These are phyloP conservation scores for Dipodascus geniculatus DNA, from an alignment of 805 yeast genomes.

Conservation along the genomic window DNA sequence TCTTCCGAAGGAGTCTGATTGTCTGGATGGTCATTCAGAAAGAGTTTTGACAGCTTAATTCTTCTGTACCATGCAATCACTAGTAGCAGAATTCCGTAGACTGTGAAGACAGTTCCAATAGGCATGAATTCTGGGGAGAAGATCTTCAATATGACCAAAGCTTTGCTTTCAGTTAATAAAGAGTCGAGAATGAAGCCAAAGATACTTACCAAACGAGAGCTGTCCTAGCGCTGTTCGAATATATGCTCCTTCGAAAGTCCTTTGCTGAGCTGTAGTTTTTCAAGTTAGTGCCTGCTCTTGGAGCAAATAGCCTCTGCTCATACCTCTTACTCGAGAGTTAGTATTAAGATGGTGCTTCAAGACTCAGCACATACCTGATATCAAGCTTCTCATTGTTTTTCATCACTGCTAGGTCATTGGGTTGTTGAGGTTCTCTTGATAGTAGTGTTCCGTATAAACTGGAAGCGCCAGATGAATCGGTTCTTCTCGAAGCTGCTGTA, in stretches of 20 bases:
- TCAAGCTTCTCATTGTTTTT: not conserved
- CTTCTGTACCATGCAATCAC: conserved; percentile 27
- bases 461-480: not conserved
- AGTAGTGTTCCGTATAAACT: not conserved
- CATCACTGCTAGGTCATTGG: not conserved
- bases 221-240: conserved; percentile 60
- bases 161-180: not conserved
- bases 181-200: not conserved
- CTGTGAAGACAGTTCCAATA: conserved; percentile 53
- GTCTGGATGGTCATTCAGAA: conserved; percentile 27
- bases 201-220: conserved; percentile 37
- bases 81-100: conserved; percentile 31
- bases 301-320: not conserved
- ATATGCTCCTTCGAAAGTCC: conserved; percentile 81
- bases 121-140: conserved; percentile 54
- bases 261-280: conserved; percentile 43
- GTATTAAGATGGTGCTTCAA: not conserved
- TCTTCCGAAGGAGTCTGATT: conserved; percentile 12
- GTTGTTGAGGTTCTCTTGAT: not conserved
- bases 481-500: not conserved
- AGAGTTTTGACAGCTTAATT: conserved; percentile 24
- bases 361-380: not conserved
- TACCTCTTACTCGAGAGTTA: not conserved
- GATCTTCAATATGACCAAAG: conserved; percentile 51
- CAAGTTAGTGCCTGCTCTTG: no score